Base-by-base conservation (phyloP, 768 basidiomycete species). In the Omphalotus guepiniiformis region DNA sequence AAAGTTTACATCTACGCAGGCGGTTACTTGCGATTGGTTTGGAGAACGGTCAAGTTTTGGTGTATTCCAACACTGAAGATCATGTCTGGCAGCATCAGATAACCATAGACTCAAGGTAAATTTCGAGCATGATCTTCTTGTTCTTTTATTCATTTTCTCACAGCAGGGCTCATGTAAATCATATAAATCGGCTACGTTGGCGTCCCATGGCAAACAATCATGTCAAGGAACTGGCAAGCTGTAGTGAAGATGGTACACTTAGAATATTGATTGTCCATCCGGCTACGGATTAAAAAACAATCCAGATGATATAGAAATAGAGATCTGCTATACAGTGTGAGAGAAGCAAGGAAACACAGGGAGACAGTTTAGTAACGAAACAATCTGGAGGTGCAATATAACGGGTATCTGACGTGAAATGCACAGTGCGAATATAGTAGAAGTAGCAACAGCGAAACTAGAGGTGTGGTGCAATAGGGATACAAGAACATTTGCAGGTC, bases 221-320 rank as follows among this genome's bases (percentile, higher is more conserved):
- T 11, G 19, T 11, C 6, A 68, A 65, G 48, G 73, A 80, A 50
- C 75, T 97, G 43, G 94, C 91, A 27, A 91, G 83, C 49, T 91
- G 91, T 58, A 89, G 90, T 64, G 92, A 95, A 71, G 94, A 97
- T 75, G 83, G 89, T 72, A 88, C 87, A 73, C 71, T 94, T 67
- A 86, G 82, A 65, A 74, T 95, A 70, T 69, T 82, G 65, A 72
- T 72, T 59, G 70, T 90, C 69, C 78, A 74, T 55, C 61, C 71
- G 58, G 64, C 67, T 69, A 69, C 65, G 64, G 63, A 72, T 55
- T 72, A 73, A 69, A 70, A 68, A 68, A 58, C 55, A 58, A 65
- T 68, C 68, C 68, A 70, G 48, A 66, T 70, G 69, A 59, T 68
- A 60, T 66, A 61, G 57, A 58, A 60, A 64, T 58, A 60, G 63